Evolutionary conservation across 495 filamentous ascomycete species (phyloP).

Genomic region (Penicillium turbatum): DNA sequence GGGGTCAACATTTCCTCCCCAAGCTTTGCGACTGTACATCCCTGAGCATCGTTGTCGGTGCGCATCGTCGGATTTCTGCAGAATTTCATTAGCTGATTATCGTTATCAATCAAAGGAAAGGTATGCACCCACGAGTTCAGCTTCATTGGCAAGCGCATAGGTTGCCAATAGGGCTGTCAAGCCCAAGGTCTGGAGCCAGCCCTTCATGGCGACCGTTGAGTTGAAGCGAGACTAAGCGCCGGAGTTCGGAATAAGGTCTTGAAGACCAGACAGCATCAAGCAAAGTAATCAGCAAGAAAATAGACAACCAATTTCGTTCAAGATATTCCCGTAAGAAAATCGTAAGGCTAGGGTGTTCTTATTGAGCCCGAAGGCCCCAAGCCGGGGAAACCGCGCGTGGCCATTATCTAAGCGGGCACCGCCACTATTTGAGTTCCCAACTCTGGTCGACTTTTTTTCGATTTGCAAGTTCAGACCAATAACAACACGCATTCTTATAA

Average conservation of each 20-base stretch:
- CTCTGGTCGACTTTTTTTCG: constrained; percentile 7
- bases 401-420: constrained; percentile 30
- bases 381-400: constrained; percentile 35
- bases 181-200: constrained; percentile 47
- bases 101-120: not conserved
- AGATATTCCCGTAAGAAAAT: constrained; percentile 1
- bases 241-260: constrained; percentile 14
- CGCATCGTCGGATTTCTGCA: constrained; percentile 66
- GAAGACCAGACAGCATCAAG: constrained; percentile 14
- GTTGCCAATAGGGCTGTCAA: constrained; percentile 50
- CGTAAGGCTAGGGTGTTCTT: constrained; percentile 16
- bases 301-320: not conserved
- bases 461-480: not conserved
- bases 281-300: constrained; percentile 12
- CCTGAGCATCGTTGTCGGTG: constrained; percentile 87
- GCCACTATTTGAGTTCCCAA: constrained; percentile 9
- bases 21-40: constrained; percentile 90
- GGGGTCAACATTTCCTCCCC: constrained; percentile 85
- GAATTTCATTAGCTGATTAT: constrained; percentile 10
- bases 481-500: not conserved
- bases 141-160: constrained; percentile 54
- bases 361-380: constrained; percentile 18
- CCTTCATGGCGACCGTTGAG: constrained; percentile 46
- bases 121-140: constrained; percentile 52
- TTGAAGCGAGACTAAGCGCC: constrained; percentile 30